Conservation (phyloP, 164 flowering plant species). For the Sedum album region DNA sequence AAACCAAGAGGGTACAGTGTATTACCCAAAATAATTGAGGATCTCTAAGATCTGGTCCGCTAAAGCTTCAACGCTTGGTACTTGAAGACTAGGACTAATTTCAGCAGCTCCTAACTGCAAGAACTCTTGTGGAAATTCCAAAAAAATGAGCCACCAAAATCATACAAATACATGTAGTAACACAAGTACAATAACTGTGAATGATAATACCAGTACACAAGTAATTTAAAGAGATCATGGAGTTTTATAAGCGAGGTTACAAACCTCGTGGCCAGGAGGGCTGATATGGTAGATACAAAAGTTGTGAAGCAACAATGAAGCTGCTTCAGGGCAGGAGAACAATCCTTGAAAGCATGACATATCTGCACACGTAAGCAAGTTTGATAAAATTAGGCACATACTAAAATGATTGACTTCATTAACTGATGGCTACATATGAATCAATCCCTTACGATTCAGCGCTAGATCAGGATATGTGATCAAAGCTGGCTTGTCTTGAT, state of each 20-base stretch:
- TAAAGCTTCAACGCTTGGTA: conserved; percentile 53
- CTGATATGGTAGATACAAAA: conserved; percentile 82
- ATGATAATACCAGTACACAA: not conserved
- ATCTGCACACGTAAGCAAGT: conserved; percentile 31
- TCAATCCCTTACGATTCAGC: conserved; percentile 59
- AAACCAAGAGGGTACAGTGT: not conserved
- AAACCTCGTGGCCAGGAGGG: conserved; percentile 91
- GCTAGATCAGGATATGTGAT: conserved; percentile 92
- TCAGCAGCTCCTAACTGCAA: conserved; percentile 77
- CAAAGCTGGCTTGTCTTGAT: conserved; percentile 81
- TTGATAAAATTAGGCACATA: not conserved
- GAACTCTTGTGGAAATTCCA: conserved; percentile 41
- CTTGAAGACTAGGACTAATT: conserved; percentile 32
- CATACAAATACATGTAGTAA: conserved; percentile 18
- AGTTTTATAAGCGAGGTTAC: conserved; percentile 19
- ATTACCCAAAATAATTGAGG: conserved; percentile 76
- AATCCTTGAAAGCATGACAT: conserved; percentile 87
- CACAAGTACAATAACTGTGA: not conserved
- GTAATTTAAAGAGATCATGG: not conserved
- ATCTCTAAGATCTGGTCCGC: conserved; percentile 63
- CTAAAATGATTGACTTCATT: not conserved
- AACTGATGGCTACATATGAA: not conserved
- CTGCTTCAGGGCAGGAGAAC: conserved; percentile 82
- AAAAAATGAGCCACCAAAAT: conserved; percentile 15
- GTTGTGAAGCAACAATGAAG: conserved; percentile 74